Percentiles rank a stretch among this genome's conserved stretches.
Evolutionary conservation across 2,329 filamentous ascomycete genomes (phyloP).

Genomic region (Penicillium digitatum): DNA sequence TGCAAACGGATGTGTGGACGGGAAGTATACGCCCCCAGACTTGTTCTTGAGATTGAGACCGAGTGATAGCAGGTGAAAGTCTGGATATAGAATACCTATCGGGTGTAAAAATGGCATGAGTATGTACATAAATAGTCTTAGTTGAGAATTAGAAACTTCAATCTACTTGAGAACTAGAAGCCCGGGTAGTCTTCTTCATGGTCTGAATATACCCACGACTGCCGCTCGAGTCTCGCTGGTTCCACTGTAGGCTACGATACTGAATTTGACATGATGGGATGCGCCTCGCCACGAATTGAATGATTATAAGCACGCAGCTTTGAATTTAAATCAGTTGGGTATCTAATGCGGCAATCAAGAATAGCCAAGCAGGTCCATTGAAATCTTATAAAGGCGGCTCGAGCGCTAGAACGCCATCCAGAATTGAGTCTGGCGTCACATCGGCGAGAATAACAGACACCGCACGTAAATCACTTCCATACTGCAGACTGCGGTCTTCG

Average conservation of each 20-base stretch:
- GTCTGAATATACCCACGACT: background rate
- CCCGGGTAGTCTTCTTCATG: background rate
- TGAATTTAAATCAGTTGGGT: background rate
- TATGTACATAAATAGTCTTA: background rate
- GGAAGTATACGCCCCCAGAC: constrained; percentile 26
- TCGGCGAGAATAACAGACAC: constrained; percentile 63
- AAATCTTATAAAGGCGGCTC: constrained; percentile 52
- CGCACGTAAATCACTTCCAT: constrained; percentile 74
- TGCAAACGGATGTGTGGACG: constrained; percentile 7
- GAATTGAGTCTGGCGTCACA: constrained; percentile 53
- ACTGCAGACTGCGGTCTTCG: constrained; percentile 84
- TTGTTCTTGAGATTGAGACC: constrained; percentile 29
- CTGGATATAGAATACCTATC: background rate
- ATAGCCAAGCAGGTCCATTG: background rate
- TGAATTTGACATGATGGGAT: background rate
- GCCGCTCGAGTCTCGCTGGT: background rate
- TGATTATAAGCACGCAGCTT: background rate
- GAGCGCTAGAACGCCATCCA: constrained; percentile 57
- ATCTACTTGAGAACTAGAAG: background rate
- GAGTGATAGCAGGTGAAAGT: constrained; percentile 4
- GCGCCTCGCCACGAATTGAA: background rate
- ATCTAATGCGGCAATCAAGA: background rate
- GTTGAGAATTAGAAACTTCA: background rate
- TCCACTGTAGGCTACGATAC: background rate
- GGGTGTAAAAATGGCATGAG: background rate